Conservation (phyloP, 352 stramenopile genomes). For the Phytopythium vexans region DNA sequence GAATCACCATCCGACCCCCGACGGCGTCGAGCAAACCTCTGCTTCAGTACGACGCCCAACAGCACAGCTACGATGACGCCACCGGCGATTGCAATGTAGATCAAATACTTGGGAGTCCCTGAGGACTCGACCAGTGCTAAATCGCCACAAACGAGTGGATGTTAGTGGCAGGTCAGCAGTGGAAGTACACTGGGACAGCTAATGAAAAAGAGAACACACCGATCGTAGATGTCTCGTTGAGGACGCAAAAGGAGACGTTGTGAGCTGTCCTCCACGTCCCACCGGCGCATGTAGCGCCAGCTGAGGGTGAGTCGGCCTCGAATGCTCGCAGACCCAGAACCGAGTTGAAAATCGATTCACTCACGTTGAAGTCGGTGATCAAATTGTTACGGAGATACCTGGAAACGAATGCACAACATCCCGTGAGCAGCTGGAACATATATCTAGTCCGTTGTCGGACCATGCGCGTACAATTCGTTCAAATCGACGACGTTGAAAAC, state of each 20-base stretch:
- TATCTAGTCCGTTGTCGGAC: no score
- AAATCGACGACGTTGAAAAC: constrained; percentile 29
- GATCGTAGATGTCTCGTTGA: constrained; percentile 6
- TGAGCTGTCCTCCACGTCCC: constrained; percentile 22
- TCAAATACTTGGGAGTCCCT: constrained; percentile 9
- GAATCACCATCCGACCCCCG: not conserved
- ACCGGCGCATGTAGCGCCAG: constrained; percentile 13
- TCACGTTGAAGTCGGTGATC: constrained; percentile 33
- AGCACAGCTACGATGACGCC: constrained; percentile 11
- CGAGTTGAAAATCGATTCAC: constrained; percentile 5
- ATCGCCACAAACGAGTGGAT: not conserved
- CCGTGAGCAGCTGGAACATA: not conserved
- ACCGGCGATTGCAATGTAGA: constrained; percentile 16
- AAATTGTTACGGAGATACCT: constrained; percentile 35
- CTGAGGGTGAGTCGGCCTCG: constrained; percentile 18
- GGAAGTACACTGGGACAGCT: no score
- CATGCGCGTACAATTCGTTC: constrained; percentile 15
- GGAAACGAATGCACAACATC: not conserved
- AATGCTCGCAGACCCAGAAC: constrained; percentile 17
- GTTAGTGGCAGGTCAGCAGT: not conserved
- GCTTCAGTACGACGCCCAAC: constrained; percentile 17
- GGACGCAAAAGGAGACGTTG: constrained; percentile 28
- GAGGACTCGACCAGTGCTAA: constrained; percentile 8
- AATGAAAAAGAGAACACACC: no score
- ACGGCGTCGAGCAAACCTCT: constrained; percentile 1